phyloP scores from a whole-genome alignment of 2,329 filamentous ascomycete species.

The Talaromyces amestolkiae region DNA sequence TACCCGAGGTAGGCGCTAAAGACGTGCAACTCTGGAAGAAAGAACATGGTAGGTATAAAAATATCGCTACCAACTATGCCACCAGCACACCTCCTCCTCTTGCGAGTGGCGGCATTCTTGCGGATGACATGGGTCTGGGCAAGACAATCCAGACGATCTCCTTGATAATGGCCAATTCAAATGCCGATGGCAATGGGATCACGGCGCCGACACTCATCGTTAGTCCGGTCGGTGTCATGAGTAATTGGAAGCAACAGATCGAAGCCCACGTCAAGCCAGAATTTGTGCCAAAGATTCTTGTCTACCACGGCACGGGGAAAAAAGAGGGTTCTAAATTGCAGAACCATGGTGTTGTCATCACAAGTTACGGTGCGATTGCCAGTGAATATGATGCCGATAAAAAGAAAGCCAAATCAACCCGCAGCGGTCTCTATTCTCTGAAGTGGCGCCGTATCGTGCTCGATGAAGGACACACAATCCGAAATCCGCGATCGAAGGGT shows the following conservation, averaged over 20 bases:
- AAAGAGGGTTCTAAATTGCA: slow-evolving; percentile 60
- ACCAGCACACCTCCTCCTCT: slow-evolving; percentile 59
- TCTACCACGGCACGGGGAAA: slow-evolving; percentile 67
- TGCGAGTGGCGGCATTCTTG: slow-evolving; percentile 77
- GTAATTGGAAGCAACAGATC: slow-evolving; percentile 83
- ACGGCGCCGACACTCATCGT: slow-evolving; percentile 71
- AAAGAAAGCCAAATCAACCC: slow-evolving; percentile 35
- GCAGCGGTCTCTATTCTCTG: slow-evolving; percentile 58
- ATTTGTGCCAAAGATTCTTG: slow-evolving; percentile 63
- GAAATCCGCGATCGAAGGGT: slow-evolving; percentile 72
- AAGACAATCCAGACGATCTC: slow-evolving; percentile 87
- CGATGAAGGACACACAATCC: slow-evolving; percentile 79
- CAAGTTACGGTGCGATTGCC: slow-evolving; percentile 75
- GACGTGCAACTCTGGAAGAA: slow-evolving; percentile 77
- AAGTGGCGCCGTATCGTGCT: slow-evolving; percentile 77
- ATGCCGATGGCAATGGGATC: slow-evolving; percentile 43
- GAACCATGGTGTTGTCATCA: slow-evolving; percentile 73
- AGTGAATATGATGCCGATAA: slow-evolving; percentile 58
- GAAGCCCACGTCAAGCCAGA: slow-evolving; percentile 65
- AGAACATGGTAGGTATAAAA: slow-evolving; percentile 54
- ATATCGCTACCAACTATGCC: slow-evolving; percentile 70
- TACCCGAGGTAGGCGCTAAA: slow-evolving; percentile 61
- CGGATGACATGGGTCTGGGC: slow-evolving; percentile 89
- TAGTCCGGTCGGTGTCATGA: slow-evolving; percentile 81
- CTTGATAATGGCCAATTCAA: slow-evolving; percentile 62